These are phyloP conservation scores for Populus simonii DNA, from an alignment of 345 rosid species.

Conservation along the genomic window DNA sequence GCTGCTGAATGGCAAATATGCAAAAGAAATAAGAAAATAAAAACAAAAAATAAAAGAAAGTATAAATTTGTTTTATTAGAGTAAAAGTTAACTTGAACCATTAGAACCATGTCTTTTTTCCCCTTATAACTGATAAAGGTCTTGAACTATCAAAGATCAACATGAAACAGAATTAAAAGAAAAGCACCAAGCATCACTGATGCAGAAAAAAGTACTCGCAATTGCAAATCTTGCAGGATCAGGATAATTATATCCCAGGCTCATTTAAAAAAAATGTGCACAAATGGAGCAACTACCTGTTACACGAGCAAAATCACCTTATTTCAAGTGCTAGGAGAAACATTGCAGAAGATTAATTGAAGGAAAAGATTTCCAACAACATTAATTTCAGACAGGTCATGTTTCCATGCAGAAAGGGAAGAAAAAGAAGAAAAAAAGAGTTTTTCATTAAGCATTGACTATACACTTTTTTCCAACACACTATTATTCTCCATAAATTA, in stretches of 20 bases:
- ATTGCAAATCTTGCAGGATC: not conserved
- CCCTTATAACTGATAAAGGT: not conserved
- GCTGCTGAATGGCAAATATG: not conserved
- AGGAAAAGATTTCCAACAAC: not conserved
- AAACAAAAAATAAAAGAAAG: not conserved
- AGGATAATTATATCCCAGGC: not conserved
- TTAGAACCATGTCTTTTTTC: not conserved
- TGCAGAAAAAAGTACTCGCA: not conserved
- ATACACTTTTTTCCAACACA: not conserved
- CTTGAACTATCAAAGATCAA: not conserved
- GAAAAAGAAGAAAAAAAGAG: not conserved
- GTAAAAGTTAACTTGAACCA: not conserved
- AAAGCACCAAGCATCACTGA: not conserved
- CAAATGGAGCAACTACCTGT: not conserved
- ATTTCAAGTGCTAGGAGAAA: not conserved
- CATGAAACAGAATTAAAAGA: not conserved
- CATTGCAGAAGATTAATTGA: not conserved
- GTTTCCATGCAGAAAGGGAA: not conserved
- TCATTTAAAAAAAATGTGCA: not conserved
- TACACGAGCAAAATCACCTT: not conserved
- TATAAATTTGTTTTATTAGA: not conserved
- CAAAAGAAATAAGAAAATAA: not conserved
- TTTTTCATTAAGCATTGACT: not conserved
- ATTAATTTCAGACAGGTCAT: not conserved
- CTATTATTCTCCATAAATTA: no score